phyloP scores from a whole-genome alignment of 2,329 filamentous ascomycete species.

The Sphaerulina musiva region DNA sequence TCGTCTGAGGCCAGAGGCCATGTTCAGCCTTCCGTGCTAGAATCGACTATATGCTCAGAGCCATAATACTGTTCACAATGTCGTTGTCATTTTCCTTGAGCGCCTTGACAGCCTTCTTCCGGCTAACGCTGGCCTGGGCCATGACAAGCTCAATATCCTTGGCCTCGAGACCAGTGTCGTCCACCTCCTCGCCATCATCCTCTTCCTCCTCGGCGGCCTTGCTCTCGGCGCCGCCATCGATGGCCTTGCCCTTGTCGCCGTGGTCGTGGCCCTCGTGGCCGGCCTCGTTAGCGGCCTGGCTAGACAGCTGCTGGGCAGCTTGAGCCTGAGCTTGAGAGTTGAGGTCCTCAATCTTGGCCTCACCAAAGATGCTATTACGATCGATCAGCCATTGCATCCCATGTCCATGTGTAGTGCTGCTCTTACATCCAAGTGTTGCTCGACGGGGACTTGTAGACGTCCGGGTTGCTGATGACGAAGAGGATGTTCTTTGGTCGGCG shows the following conservation, averaged over 20 bases:
- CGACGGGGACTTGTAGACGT: conserved; percentile 98
- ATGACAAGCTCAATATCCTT: conserved; percentile 99
- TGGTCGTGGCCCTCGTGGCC: conserved; percentile 70
- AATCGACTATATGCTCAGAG: conserved; percentile 53
- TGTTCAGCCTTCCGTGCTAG: background rate
- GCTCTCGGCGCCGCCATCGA: conserved; percentile 47
- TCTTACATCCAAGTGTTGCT: conserved; percentile 98
- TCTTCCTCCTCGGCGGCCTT: conserved; percentile 61
- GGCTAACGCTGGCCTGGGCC: conserved; percentile 91
- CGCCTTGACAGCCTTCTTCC: conserved; percentile 98
- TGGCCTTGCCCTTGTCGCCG: conserved; percentile 68
- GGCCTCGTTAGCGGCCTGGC: conserved; percentile 59
- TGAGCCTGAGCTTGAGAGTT: conserved; percentile 97
- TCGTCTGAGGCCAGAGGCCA: background rate
- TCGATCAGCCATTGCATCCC: conserved; percentile 4
- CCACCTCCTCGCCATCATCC: conserved; percentile 91
- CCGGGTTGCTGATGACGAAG: conserved; percentile 99
- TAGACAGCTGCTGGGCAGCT: conserved; percentile 89
- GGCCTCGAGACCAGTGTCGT: conserved; percentile 87
- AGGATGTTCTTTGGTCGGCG: conserved; percentile 99
- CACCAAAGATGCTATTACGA: conserved; percentile 79
- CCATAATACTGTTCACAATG: conserved; percentile 99
- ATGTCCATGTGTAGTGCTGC: conserved; percentile 4
- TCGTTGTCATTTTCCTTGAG: conserved; percentile 99
- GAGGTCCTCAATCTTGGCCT: conserved; percentile 99